These are phyloP conservation scores for Curvularia sp. DNA, from an alignment of 2,329 filamentous ascomycete species.

Conservation along the genomic window DNA sequence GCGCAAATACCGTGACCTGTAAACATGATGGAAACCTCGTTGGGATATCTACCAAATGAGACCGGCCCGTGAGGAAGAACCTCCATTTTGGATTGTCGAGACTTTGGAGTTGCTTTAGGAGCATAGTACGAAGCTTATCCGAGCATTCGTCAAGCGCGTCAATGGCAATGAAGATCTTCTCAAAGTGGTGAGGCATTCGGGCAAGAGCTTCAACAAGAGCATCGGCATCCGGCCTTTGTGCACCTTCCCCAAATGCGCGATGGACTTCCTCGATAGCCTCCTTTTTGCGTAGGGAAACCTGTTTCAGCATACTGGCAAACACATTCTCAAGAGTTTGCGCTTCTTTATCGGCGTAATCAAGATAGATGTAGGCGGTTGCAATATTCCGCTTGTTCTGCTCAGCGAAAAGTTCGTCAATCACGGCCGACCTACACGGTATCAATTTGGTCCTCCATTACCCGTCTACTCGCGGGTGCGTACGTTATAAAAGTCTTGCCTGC, in stretches of 20 bases:
- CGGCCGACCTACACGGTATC: background rate
- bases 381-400: background rate
- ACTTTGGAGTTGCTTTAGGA: background rate
- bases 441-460: background rate
- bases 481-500: background rate
- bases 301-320: background rate
- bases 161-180: background rate
- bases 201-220: background rate
- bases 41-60: background rate
- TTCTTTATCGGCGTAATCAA: background rate
- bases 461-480: background rate
- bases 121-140: background rate
- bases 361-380: background rate
- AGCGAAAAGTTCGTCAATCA: background rate
- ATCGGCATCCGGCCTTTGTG: background rate
- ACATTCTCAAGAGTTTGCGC: background rate
- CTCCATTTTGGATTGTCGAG: background rate
- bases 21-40: background rate
- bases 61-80: background rate
- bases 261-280: background rate
- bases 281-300: background rate
- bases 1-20: background rate
- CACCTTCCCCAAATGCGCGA: background rate
- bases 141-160: background rate
- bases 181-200: background rate